Evolutionary conservation across 2,329 filamentous ascomycete genomes (phyloP), one percentile per base, ranked within the genome.

Genomic region (Paecilomyces dactylethromorphus): DNA sequence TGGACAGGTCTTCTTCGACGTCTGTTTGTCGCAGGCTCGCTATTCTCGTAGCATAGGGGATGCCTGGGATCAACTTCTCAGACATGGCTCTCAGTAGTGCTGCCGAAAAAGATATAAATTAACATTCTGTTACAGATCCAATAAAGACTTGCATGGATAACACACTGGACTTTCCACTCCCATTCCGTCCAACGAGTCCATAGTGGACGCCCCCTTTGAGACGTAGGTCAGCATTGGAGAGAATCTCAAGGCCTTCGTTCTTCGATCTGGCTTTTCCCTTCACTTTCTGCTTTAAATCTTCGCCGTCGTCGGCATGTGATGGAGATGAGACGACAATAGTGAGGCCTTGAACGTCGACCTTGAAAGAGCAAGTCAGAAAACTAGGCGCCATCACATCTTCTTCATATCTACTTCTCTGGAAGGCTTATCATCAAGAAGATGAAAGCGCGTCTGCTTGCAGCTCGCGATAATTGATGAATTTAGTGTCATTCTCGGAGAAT

Each of bases 161-260:
- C 81, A 71, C 73, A 88, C 86, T 93, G 3, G 89, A 92, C 69
- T 95, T 95, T 5, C 91, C 91, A 1, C 87, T 88, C 0, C 91
- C 91, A 73, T 95, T 95, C 6, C 89, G 82, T 0, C 91, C 91
- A 21, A 93, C 79, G 1, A 95, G 78, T 0, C 90, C 90, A 78
- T 95, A 95, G 61, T 89, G 82, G 53, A 86, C 80, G 0, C 89
- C 87, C 55, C 86, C 84, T 63, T 93, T 90, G 2, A 95, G 76
- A 24, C 86, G 84, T 35, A 95, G 75, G 58, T 86, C 86, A 1
- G 88, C 88, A 70, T 88, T 84, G 10, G 79, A 79, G 2, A 95
- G 78, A 5, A 95, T 83, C 70, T 94, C 90, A 54, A 65, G 62
- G 66, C 78, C 71, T 68, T 81, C 61, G 67, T 71, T 65, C 66